phyloP scores from a whole-genome alignment of 2,329 filamentous ascomycete species.

The Aspergillus sclerotialis region DNA sequence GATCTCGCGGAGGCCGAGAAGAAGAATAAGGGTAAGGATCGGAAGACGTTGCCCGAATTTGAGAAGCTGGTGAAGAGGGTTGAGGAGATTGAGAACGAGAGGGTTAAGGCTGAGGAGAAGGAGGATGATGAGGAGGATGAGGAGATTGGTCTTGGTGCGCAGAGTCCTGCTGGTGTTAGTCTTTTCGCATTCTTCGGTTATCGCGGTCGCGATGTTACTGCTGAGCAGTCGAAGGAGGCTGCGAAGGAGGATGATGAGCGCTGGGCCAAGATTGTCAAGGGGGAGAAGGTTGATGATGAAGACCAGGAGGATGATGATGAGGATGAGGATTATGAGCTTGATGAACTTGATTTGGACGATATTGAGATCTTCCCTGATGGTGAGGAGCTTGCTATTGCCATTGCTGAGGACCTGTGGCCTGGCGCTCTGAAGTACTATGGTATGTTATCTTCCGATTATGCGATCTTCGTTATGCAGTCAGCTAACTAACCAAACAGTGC shows the following conservation, averaged over 20 bases:
- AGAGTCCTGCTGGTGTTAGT: constrained; percentile 59
- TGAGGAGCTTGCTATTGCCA: constrained; percentile 70
- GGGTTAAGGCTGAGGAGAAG: constrained; percentile 14
- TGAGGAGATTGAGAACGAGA: constrained; percentile 29
- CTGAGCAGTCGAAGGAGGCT: constrained; percentile 62
- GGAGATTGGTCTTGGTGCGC: constrained; percentile 37
- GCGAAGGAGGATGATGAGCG: constrained; percentile 54
- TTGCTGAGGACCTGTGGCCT: constrained; percentile 85
- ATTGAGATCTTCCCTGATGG: constrained; percentile 84
- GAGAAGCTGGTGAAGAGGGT: constrained; percentile 49
- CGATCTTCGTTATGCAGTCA: too few relatives aligned
- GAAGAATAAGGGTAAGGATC: constrained; percentile 37
- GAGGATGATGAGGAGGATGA: constrained; percentile 26
- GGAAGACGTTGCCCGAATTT: constrained; percentile 46
- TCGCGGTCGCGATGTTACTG: constrained; percentile 61
- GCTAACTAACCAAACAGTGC: constrained; percentile 45
- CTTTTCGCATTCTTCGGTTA: constrained; percentile 92
- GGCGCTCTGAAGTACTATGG: constrained; percentile 86
- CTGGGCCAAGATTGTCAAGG: constrained; percentile 43
- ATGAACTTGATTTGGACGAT: constrained; percentile 59
- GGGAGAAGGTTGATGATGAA: constrained; percentile 45
- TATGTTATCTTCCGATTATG: constrained; percentile 44
- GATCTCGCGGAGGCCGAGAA: constrained; percentile 61
- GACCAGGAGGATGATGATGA: constrained; percentile 32
- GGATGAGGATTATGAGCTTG: constrained; percentile 48